phyloP scores from a whole-genome alignment of 495 filamentous ascomycete genomes.

The Symbiotaphrina buchneri region DNA sequence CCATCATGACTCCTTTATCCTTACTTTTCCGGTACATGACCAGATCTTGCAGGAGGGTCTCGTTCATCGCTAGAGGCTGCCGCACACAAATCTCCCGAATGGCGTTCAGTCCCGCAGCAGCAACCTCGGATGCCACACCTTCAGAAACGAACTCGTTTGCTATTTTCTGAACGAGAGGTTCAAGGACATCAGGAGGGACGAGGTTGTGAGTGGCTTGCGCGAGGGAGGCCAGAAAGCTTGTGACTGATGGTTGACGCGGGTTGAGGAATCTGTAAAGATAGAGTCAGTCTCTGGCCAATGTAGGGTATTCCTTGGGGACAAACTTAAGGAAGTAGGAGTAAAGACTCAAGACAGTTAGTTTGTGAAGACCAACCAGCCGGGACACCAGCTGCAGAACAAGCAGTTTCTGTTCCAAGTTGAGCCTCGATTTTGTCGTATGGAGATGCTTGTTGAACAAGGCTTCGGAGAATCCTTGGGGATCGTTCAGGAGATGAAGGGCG shows the following conservation, averaged over 20 bases:
- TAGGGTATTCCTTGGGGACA: background rate
- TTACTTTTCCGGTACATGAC: slow-evolving; percentile 94
- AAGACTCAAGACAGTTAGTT: slow-evolving; percentile 63
- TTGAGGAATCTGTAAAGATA: slow-evolving; percentile 29
- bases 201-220: slow-evolving; percentile 81
- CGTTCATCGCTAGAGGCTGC: slow-evolving; percentile 86
- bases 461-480: slow-evolving; percentile 90
- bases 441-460: slow-evolving; percentile 76
- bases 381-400: slow-evolving; percentile 74
- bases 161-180: slow-evolving; percentile 84
- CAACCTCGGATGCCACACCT: slow-evolving; percentile 74
- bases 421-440: slow-evolving; percentile 62
- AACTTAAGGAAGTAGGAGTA: slow-evolving; percentile 67
- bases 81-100: slow-evolving; percentile 85
- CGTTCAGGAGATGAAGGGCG: slow-evolving; percentile 86
- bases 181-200: slow-evolving; percentile 81
- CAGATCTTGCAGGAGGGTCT: slow-evolving; percentile 86
- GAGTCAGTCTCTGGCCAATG: background rate
- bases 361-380: slow-evolving; percentile 79
- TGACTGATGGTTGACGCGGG: slow-evolving; percentile 79
- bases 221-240: slow-evolving; percentile 78
- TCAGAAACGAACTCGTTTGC: slow-evolving; percentile 97
- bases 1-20: slow-evolving; percentile 96
- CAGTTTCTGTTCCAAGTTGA: slow-evolving; percentile 80
- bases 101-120: slow-evolving; percentile 78